phyloP scores from a whole-genome alignment of 2,329 filamentous ascomycete species.

The Aureobasidium sp. region DNA sequence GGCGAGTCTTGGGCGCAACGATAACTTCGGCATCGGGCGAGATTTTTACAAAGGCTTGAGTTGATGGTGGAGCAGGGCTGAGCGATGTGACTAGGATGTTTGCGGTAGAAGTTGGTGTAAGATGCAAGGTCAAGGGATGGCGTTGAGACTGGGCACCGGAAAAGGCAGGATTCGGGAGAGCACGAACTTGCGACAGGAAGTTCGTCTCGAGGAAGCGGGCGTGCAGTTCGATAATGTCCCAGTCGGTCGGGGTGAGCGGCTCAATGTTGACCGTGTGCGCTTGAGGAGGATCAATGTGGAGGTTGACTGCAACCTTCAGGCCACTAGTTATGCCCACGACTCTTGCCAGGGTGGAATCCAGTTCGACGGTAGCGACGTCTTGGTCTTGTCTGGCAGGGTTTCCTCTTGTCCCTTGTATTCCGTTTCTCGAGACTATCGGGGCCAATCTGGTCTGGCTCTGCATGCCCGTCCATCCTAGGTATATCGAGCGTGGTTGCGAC shows the following conservation, averaged over 20 bases:
- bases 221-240: slow-evolving; percentile 78
- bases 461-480: slow-evolving; percentile 96
- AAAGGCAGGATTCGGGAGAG: slow-evolving; percentile 67
- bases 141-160: slow-evolving; percentile 48
- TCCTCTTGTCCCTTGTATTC: slow-evolving; percentile 38
- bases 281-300: slow-evolving; percentile 84
- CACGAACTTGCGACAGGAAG: slow-evolving; percentile 83
- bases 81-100: slow-evolving; percentile 80
- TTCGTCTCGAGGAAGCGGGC: slow-evolving; percentile 93
- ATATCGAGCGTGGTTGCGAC: slow-evolving; percentile 57
- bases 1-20: slow-evolving; percentile 83
- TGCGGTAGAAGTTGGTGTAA: slow-evolving; percentile 91
- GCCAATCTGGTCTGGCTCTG: slow-evolving; percentile 77
- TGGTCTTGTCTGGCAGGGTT: slow-evolving; percentile 59
- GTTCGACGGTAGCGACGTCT: slow-evolving; percentile 68
- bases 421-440: slow-evolving; percentile 64
- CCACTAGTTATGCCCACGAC: slow-evolving; percentile 71
- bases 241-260: slow-evolving; percentile 61
- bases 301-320: slow-evolving; percentile 58
- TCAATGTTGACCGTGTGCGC: slow-evolving; percentile 96
- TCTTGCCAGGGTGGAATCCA: slow-evolving; percentile 75
- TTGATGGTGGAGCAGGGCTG: slow-evolving; percentile 60
- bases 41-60: slow-evolving; percentile 79
- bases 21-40: slow-evolving; percentile 93
- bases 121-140: slow-evolving; percentile 81